These are phyloP conservation scores for Orobanche coerulescens DNA, from an alignment of 257 asterid genomes.

Conservation along the genomic window DNA sequence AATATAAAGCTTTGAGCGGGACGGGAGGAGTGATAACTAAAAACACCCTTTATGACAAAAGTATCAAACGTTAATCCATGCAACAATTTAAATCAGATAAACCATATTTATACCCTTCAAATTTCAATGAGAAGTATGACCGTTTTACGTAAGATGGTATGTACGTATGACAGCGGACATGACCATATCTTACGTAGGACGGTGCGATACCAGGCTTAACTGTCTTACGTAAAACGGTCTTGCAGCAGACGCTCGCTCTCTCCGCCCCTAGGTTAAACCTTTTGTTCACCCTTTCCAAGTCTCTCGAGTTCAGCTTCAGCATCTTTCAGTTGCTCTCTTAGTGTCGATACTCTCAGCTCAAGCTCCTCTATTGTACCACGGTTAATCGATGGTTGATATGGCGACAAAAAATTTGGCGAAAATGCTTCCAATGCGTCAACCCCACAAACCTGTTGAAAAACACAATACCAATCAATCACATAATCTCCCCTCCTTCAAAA, in stretches of 20 bases:
- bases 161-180: too few relatives aligned
- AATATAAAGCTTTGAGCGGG: too few relatives aligned
- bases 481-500: too few relatives aligned
- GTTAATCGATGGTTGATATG: slow-evolving; percentile 50
- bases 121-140: too few relatives aligned
- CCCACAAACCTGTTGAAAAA: slow-evolving; percentile 63
- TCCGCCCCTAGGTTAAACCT: slow-evolving; percentile 39
- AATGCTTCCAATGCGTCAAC: slow-evolving; percentile 67
- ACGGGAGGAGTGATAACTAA: too few relatives aligned
- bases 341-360: slow-evolving; percentile 47
- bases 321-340: slow-evolving; percentile 49
- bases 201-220: too few relatives aligned
- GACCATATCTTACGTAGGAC: too few relatives aligned
- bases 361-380: slow-evolving; percentile 63
- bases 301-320: slow-evolving; percentile 71
- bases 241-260: background rate
- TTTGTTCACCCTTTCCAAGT: slow-evolving; percentile 69
- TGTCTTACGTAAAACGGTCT: too few relatives aligned
- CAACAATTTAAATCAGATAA: background rate
- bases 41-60: too few relatives aligned
- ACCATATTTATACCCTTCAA: slow-evolving; percentile 3
- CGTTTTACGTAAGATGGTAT: too few relatives aligned
- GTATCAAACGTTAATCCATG: background rate
- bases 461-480: background rate
- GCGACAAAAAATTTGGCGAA: slow-evolving; percentile 51